These are phyloP conservation scores for Starmerella geochares DNA, from an alignment of 805 yeast species.

Conservation along the genomic window DNA sequence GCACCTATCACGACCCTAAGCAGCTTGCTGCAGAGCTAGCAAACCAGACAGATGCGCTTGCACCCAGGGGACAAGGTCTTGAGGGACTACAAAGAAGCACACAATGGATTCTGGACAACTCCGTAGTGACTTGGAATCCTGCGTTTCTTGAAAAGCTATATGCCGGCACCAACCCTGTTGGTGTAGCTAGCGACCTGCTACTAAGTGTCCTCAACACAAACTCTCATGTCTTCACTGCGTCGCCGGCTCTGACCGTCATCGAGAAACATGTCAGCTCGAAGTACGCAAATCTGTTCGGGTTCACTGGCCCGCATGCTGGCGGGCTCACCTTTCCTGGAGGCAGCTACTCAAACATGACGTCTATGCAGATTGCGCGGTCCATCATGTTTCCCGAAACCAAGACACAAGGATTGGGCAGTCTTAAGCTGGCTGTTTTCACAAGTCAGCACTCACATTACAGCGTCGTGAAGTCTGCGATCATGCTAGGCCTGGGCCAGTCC, in stretches of 20 bases:
- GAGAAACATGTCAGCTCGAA: conserved; percentile 58
- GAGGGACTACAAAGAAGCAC: conserved; percentile 42
- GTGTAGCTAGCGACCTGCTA: conserved; percentile 61
- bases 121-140: conserved; percentile 79
- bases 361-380: conserved; percentile 66
- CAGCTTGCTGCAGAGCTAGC: conserved; percentile 35
- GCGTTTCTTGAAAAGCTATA: conserved; percentile 77
- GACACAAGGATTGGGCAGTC: conserved; percentile 42
- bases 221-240: conserved; percentile 73
- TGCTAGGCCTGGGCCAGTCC: conserved; percentile 58
- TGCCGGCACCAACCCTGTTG: conserved; percentile 79
- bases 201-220: conserved; percentile 67
- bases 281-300: conserved; percentile 59
- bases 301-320: conserved; percentile 47
- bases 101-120: conserved; percentile 49
- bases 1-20: conserved; percentile 37
- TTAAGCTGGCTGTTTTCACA: conserved; percentile 59
- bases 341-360: conserved; percentile 73
- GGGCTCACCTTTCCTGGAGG: conserved; percentile 84
- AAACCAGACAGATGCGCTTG: conserved; percentile 29
- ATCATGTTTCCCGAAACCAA: conserved; percentile 60
- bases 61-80: conserved; percentile 34
- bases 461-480: conserved; percentile 69
- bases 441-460: conserved; percentile 69
- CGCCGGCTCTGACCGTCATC: conserved; percentile 66